These are phyloP conservation scores for Heracleum sosnowskyi DNA, from an alignment of 129 eudicot genomes.

Conservation along the genomic window DNA sequence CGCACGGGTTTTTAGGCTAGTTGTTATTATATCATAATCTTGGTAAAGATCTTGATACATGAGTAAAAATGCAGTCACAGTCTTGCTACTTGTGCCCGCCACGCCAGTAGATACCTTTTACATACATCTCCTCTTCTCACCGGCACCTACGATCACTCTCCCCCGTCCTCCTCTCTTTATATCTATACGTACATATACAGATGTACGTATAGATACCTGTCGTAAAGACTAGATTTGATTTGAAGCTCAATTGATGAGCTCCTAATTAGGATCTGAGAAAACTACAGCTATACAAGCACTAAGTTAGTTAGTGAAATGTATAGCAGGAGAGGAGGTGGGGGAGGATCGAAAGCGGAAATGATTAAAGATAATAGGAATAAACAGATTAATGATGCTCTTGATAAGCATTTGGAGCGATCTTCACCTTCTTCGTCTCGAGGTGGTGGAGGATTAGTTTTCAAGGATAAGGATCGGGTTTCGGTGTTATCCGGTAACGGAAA, in stretches of 20 bases:
- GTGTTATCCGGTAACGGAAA: background rate
- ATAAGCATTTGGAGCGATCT: constrained; percentile 18
- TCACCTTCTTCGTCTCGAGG: constrained; percentile 19
- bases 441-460: constrained; percentile 5
- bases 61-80: background rate
- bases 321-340: constrained; percentile 1
- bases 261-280: background rate
- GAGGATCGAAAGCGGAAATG: constrained; percentile 15
- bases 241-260: too few species aligned
- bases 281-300: background rate
- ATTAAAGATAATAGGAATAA: background rate
- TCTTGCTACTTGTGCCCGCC: constrained; percentile 7
- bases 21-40: too few species aligned
- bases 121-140: background rate
- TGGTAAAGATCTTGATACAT: background rate
- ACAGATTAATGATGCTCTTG: constrained; percentile 15
- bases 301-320: background rate
- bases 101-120: background rate
- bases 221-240: background rate
- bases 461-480: constrained; percentile 10
- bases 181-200: background rate
- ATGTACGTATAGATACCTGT: background rate
- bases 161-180: background rate
- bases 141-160: background rate
- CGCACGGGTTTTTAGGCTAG: too few species aligned